phyloP scores from a whole-genome alignment of 2,329 filamentous ascomycete genomes.

The Dissoconium aciculare region DNA sequence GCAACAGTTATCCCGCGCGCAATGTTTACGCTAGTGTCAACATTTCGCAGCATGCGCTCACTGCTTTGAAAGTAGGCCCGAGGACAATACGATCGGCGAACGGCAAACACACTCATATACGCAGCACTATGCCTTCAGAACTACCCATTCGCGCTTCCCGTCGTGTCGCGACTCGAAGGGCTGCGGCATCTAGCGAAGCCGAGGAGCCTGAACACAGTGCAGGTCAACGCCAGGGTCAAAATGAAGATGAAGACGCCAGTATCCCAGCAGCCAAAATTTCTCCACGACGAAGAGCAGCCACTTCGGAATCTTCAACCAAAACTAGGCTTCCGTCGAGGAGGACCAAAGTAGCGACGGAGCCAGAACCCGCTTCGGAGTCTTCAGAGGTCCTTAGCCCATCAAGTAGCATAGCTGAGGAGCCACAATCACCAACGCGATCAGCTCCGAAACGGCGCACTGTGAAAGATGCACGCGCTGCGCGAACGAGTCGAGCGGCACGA shows the following conservation, averaged over 20 bases:
- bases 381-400: conserved; percentile 47
- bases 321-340: conserved; percentile 28
- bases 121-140: conserved; percentile 14
- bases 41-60: too few species aligned
- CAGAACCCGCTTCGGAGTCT: conserved; percentile 44
- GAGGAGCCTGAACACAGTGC: too few species aligned
- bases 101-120: too few species aligned
- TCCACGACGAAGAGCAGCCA: conserved; percentile 37
- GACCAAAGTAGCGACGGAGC: conserved; percentile 34
- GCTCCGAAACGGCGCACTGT: conserved; percentile 49
- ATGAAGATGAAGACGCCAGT: conserved; percentile 63
- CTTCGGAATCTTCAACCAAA: conserved; percentile 34
- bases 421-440: conserved; percentile 40
- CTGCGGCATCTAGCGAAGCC: too few species aligned
- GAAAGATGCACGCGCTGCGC: conserved; percentile 37
- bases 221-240: too few species aligned
- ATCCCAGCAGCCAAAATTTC: conserved; percentile 55
- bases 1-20: too few species aligned
- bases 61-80: too few species aligned
- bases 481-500: conserved; percentile 25
- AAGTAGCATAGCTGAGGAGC: conserved; percentile 35
- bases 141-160: conserved; percentile 41
- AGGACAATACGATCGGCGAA: too few species aligned
- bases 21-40: too few species aligned
- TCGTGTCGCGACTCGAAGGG: conserved; percentile 49